Evolutionary conservation across 169 alveolate species (phyloP).

Genomic region (Plasmodium adleri): DNA sequence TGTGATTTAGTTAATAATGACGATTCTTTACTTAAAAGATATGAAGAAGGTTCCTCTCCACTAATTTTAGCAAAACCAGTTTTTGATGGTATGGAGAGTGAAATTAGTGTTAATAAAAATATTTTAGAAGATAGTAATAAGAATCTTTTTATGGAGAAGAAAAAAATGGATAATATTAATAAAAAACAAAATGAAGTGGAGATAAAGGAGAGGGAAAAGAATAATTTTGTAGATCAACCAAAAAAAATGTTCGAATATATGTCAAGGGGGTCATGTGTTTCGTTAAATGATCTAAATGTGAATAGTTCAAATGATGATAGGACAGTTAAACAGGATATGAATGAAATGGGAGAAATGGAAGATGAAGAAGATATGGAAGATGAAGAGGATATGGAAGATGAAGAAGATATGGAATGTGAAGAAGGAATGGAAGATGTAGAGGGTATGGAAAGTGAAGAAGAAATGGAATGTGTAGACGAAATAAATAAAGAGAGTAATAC

Average conservation of each 20-base stretch:
- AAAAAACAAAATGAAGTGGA: neutral
- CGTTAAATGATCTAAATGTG: neutral
- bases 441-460: neutral
- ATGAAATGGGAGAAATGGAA: neutral
- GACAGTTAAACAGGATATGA: neutral
- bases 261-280: neutral
- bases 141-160: neutral
- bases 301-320: constrained; percentile 13
- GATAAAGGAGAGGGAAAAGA: neutral
- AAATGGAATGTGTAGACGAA: neutral
- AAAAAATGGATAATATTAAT: constrained; percentile 2
- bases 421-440: neutral
- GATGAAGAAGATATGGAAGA: neutral
- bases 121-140: constrained; percentile 7
- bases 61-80: constrained; percentile 60
- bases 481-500: neutral
- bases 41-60: constrained; percentile 72
- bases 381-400: neutral
- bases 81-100: constrained; percentile 52
- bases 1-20: constrained; percentile 33
- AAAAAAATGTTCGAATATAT: neutral
- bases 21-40: constrained; percentile 64
- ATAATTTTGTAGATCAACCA: constrained; percentile 11
- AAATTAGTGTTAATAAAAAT: constrained; percentile 48
- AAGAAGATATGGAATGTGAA: neutral